A percentile compares a stretch with the other conserved stretches of the same genome.
Evolutionary conservation across 331 rosid species (phyloP).

Genomic region (Malus hybrid): DNA sequence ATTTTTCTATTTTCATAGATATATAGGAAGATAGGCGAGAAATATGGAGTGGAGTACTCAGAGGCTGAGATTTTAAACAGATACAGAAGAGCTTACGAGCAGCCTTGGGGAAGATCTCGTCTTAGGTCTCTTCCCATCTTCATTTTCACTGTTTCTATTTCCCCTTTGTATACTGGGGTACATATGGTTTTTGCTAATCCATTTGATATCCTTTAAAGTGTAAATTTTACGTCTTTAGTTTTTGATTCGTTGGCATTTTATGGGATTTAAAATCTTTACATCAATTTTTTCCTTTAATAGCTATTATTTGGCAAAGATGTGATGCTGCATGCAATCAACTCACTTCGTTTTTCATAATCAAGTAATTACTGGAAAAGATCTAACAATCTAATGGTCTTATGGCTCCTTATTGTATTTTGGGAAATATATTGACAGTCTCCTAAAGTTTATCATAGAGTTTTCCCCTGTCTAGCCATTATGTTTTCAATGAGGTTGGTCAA

Average conservation of each 20-base stretch:
- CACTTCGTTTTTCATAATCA: not conserved
- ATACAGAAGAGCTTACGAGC: conserved; percentile 82
- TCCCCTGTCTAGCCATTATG: not conserved
- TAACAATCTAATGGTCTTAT: not conserved
- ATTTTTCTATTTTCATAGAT: conserved; percentile 34
- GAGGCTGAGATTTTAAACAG: conserved; percentile 78
- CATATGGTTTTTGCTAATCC: not conserved
- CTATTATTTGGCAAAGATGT: not conserved
- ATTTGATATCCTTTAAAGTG: not conserved
- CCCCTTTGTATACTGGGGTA: not conserved
- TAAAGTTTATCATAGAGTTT: not conserved
- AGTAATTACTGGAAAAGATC: not conserved
- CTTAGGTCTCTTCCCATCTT: conserved; percentile 46
- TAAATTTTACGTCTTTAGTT: not conserved
- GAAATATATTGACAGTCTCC: not conserved
- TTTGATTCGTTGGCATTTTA: not conserved
- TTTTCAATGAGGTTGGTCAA: not conserved
- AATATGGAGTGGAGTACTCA: conserved; percentile 80
- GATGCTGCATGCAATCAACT: not conserved
- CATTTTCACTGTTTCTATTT: not conserved
- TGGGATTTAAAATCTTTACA: not conserved
- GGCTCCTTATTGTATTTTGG: not conserved
- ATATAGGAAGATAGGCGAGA: conserved; percentile 78
- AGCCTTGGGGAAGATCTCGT: conserved; percentile 98
- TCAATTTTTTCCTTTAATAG: not conserved